These are phyloP conservation scores for Vanderwaltozyma yarrowii DNA, from an alignment of 805 yeast species.

Conservation along the genomic window DNA sequence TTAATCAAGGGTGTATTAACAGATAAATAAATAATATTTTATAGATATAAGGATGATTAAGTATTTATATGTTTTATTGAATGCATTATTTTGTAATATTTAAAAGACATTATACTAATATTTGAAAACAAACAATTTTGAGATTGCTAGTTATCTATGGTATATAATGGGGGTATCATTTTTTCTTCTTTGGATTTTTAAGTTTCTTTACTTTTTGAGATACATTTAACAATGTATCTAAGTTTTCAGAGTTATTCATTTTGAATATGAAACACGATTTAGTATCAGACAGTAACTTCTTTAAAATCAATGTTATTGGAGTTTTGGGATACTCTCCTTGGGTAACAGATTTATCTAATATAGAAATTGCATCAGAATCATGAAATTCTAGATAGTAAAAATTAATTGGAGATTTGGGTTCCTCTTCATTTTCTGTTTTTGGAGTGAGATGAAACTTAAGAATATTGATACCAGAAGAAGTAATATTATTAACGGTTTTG, in stretches of 20 bases:
- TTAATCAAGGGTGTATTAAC: conserved; percentile 56
- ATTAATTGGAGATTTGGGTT: conserved; percentile 5
- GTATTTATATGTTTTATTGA: background rate
- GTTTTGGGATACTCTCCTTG: conserved; percentile 7
- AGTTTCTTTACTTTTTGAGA: conserved; percentile 11
- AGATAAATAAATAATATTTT: conserved; percentile 14
- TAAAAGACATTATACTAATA: no score
- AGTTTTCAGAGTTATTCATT: conserved; percentile 13
- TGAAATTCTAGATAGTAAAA: conserved; percentile 22
- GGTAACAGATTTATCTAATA: conserved; percentile 5
- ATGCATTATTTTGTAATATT: conserved; percentile 1
- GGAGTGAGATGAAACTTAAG: conserved; percentile 13
- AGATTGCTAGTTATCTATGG: no score
- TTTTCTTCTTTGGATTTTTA: conserved; percentile 8
- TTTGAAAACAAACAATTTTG: no score
- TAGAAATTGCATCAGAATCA: conserved; percentile 9
- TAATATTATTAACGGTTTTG: background rate
- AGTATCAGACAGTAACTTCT: conserved; percentile 25
- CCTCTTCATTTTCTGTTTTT: background rate
- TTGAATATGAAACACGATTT: conserved; percentile 30
- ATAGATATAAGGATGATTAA: background rate
- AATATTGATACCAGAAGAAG: conserved; percentile 12
- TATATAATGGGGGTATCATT: background rate
- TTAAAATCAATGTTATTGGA: conserved; percentile 21
- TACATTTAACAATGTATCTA: conserved; percentile 10